Evolutionary conservation across 306 rosid species (phyloP).

Genomic region (Castanospermum australe): DNA sequence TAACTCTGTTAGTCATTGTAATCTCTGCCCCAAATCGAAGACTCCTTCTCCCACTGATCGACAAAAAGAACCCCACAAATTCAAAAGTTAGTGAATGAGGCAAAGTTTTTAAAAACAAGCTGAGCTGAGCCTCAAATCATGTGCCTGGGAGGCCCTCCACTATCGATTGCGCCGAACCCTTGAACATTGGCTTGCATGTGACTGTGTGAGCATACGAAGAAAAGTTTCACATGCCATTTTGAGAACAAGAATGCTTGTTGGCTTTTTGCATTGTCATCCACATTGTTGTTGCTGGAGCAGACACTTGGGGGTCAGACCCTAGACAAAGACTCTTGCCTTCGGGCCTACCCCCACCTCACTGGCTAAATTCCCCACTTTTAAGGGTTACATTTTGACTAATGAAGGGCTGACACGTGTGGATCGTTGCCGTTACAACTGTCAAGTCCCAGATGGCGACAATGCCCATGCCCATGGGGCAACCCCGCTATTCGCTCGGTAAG

Average conservation of each 20-base stretch:
- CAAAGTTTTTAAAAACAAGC: neutral
- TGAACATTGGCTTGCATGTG: slow-evolving; percentile 59
- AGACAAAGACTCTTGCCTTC: neutral
- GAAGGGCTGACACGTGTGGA: slow-evolving; percentile 43
- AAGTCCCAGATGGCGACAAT: neutral
- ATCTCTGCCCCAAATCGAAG: neutral
- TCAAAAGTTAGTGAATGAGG: slow-evolving; percentile 12
- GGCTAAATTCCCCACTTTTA: slow-evolving; percentile 23
- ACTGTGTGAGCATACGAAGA: slow-evolving; percentile 9
- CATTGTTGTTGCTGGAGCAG: slow-evolving; percentile 25
- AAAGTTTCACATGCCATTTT: slow-evolving; percentile 39
- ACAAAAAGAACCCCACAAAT: slow-evolving; percentile 20
- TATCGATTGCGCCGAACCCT: slow-evolving; percentile 47
- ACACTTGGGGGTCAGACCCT: slow-evolving; percentile 27
- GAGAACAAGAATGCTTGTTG: neutral
- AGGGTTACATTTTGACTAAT: slow-evolving; percentile 33
- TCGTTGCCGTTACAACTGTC: slow-evolving; percentile 32
- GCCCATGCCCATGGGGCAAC: slow-evolving; percentile 4
- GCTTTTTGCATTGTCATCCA: slow-evolving; percentile 18
- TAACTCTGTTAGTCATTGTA: slow-evolving; percentile 3
- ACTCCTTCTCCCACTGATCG: neutral
- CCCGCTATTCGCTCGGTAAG: neutral
- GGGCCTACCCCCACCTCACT: slow-evolving; percentile 28
- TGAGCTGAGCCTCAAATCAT: slow-evolving; percentile 31
- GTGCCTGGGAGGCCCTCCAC: slow-evolving; percentile 61